Percentiles rank a stretch among this genome's conserved stretches.
Evolutionary conservation across 129 eudicot genomes (phyloP).

Genomic region (Flaveria linearis): DNA sequence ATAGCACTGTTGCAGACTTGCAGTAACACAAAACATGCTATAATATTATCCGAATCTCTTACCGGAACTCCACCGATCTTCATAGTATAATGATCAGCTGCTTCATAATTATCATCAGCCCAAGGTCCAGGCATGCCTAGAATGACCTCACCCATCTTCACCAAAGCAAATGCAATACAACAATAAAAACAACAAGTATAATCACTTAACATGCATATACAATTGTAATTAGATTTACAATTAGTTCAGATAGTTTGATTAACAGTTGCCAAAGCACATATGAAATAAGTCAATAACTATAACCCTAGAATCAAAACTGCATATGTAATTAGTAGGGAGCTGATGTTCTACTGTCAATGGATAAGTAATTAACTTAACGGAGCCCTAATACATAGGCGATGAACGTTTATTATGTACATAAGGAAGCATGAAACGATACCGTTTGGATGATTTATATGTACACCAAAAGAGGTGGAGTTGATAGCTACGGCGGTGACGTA

Average conservation of each 20-base stretch:
- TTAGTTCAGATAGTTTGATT: neutral
- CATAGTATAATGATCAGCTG: slow-evolving; percentile 75
- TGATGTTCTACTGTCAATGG: slow-evolving; percentile 5
- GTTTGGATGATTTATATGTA: slow-evolving; percentile 18
- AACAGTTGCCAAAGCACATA: neutral
- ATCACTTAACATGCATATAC: slow-evolving; percentile 13
- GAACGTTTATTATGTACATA: neutral
- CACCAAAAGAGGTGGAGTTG: slow-evolving; percentile 4
- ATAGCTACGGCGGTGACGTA: neutral
- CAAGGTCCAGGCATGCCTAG: slow-evolving; percentile 96
- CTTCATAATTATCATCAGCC: slow-evolving; percentile 79
- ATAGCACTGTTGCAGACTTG: neutral
- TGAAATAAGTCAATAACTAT: neutral
- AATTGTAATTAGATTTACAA: neutral
- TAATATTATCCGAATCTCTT: slow-evolving; percentile 31
- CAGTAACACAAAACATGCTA: slow-evolving; percentile 1
- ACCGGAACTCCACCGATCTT: slow-evolving; percentile 94
- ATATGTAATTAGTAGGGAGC: neutral
- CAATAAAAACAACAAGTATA: neutral
- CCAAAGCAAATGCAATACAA: slow-evolving; percentile 7
- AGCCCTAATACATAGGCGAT: slow-evolving; percentile 4
- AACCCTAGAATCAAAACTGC: neutral
- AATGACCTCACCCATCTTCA: slow-evolving; percentile 61
- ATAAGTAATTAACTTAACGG: neutral
- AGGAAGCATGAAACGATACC: slow-evolving; percentile 20